These are phyloP conservation scores for Nannochloropsis gaditana DNA, from an alignment of 108 stramenopile genomes.

Conservation along the genomic window DNA sequence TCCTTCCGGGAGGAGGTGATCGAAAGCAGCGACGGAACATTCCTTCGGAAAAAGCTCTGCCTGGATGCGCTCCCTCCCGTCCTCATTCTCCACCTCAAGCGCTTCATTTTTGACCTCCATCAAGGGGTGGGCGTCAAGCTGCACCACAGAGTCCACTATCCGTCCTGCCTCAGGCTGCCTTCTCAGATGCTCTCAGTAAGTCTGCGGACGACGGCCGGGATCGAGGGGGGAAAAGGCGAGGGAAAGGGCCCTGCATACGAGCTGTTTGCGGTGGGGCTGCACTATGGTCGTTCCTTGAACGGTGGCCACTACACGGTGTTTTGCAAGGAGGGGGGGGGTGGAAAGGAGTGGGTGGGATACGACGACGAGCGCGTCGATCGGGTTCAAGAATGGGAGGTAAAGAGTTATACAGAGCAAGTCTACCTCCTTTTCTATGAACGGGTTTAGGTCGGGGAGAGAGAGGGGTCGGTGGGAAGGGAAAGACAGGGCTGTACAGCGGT, in stretches of 20 bases:
- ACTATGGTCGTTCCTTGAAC: background rate
- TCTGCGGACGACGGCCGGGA: background rate
- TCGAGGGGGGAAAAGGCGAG: background rate
- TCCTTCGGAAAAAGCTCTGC: background rate
- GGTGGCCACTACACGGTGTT: background rate
- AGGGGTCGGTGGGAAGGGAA: background rate
- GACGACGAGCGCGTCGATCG: background rate
- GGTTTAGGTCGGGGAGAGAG: background rate
- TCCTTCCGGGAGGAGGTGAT: background rate
- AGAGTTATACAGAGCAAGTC: background rate
- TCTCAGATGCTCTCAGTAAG: background rate
- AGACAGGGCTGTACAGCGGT: background rate
- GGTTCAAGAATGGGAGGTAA: background rate
- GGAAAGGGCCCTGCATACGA: background rate
- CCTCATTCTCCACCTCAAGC: conserved; percentile 52
- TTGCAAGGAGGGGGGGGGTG: background rate
- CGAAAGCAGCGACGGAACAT: background rate
- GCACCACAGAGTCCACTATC: conserved; percentile 21
- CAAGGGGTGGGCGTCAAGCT: conserved; percentile 32
- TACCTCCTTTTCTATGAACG: background rate
- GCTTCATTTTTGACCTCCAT: conserved; percentile 45
- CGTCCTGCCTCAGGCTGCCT: background rate
- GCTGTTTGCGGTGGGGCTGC: background rate
- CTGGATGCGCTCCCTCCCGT: conserved; percentile 42
- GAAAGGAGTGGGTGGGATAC: background rate